A percentile compares a stretch with the other conserved stretches of the same genome.
These are phyloP conservation scores for Aureobasidium sp. DNA, from an alignment of 2,329 filamentous ascomycete species.

Conservation along the genomic window DNA sequence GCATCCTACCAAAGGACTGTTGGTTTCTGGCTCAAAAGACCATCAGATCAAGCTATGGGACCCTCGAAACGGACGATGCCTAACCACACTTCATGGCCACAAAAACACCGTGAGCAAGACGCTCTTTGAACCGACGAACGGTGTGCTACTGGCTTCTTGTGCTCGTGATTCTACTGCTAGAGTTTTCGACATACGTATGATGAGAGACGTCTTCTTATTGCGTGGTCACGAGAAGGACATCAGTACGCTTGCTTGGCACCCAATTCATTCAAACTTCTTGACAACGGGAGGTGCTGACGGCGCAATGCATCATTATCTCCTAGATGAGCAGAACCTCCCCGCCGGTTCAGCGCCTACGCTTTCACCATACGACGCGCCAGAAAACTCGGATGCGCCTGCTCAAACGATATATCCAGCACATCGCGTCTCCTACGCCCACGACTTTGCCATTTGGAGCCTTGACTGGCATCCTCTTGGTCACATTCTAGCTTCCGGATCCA, in stretches of 20 bases:
- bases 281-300: constrained; percentile 89
- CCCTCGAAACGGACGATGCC: constrained; percentile 78
- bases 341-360: constrained; percentile 62
- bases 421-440: constrained; percentile 78
- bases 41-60: constrained; percentile 98
- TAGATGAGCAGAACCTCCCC: constrained; percentile 88
- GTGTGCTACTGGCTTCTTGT: constrained; percentile 80
- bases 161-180: constrained; percentile 88
- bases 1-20: constrained; percentile 89
- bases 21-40: constrained; percentile 96
- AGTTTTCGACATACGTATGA: constrained; percentile 93
- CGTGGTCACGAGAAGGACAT: constrained; percentile 96
- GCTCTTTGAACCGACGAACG: constrained; percentile 77
- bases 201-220: constrained; percentile 91
- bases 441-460: constrained; percentile 93
- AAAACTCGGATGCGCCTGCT: constrained; percentile 70
- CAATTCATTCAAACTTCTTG: constrained; percentile 79
- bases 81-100: constrained; percentile 91
- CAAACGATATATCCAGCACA: constrained; percentile 93
- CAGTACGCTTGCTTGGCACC: constrained; percentile 87
- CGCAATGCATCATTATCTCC: constrained; percentile 85
- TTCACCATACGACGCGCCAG: constrained; percentile 77
- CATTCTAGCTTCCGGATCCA: constrained; percentile 89
- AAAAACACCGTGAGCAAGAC: constrained; percentile 97
- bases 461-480: constrained; percentile 98